Percentiles rank a stretch among this genome's conserved stretches.
phyloP scores from a whole-genome alignment of 2,329 filamentous ascomycete species.

The Cordyceps cicadae region DNA sequence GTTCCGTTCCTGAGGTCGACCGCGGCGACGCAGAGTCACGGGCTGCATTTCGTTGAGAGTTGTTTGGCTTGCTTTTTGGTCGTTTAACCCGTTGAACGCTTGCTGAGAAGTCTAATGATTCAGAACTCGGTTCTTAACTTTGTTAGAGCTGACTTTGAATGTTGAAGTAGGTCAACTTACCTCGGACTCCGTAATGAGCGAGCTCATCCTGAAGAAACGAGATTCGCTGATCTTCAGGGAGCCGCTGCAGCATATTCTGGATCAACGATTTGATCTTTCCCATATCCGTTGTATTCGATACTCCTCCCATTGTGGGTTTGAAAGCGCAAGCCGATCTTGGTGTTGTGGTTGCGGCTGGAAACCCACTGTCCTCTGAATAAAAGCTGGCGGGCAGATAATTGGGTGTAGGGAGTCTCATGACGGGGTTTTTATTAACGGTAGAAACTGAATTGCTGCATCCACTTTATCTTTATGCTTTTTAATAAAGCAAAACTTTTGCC shows the following conservation, averaged over 20 bases:
- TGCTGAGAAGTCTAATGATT: background rate
- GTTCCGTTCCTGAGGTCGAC: background rate
- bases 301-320: background rate
- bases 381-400: background rate
- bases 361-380: background rate
- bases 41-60: background rate
- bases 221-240: background rate
- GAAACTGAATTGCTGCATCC: background rate
- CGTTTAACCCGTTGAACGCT: background rate
- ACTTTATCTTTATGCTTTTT: too few species aligned
- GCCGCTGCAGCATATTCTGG: background rate
- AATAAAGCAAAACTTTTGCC: background rate
- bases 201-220: background rate
- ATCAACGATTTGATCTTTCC: background rate
- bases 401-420: constrained; percentile 2
- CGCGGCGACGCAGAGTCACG: background rate
- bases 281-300: background rate
- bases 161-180: background rate
- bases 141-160: background rate
- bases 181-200: background rate
- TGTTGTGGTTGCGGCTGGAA: background rate
- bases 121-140: background rate
- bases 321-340: background rate
- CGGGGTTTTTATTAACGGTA: background rate
- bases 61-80: background rate